Evolutionary conservation across 2,329 filamentous ascomycete species (phyloP).

Genomic region (Monosporascus ibericus): DNA sequence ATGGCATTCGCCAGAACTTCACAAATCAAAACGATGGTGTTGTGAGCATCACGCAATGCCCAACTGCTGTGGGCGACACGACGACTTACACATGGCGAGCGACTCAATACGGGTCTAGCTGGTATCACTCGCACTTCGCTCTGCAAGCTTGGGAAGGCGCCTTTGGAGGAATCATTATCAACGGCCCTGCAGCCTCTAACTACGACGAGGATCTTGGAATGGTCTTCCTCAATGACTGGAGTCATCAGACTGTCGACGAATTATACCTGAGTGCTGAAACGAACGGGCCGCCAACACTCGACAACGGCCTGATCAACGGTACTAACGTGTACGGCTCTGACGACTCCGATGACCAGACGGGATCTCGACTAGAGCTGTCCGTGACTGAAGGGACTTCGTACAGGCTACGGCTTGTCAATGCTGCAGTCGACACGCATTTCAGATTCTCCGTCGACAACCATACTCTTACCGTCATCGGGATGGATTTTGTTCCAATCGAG

Average conservation of each 20-base stretch:
- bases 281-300: constrained; percentile 29
- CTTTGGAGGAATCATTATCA: constrained; percentile 54
- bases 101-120: constrained; percentile 47
- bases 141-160: constrained; percentile 47
- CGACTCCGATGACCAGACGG: constrained; percentile 15
- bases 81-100: constrained; percentile 54
- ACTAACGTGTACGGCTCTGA: constrained; percentile 22
- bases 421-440: constrained; percentile 36
- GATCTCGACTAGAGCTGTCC: constrained; percentile 29
- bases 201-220: constrained; percentile 60
- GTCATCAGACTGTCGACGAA: constrained; percentile 37
- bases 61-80: constrained; percentile 42
- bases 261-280: constrained; percentile 24
- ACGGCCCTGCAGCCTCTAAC: constrained; percentile 51
- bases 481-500: constrained; percentile 52
- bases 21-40: constrained; percentile 51
- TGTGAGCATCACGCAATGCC: constrained; percentile 41
- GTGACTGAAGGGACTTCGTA: constrained; percentile 38
- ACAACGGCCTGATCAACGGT: constrained; percentile 35
- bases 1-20: constrained; percentile 53
- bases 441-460: constrained; percentile 52
- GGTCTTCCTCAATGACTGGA: constrained; percentile 55
- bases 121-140: constrained; percentile 57
- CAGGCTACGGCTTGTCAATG: constrained; percentile 43
- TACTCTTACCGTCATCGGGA: constrained; percentile 48